phyloP scores from a whole-genome alignment of 768 basidiomycete species.

The Suillus cothurnatus region DNA sequence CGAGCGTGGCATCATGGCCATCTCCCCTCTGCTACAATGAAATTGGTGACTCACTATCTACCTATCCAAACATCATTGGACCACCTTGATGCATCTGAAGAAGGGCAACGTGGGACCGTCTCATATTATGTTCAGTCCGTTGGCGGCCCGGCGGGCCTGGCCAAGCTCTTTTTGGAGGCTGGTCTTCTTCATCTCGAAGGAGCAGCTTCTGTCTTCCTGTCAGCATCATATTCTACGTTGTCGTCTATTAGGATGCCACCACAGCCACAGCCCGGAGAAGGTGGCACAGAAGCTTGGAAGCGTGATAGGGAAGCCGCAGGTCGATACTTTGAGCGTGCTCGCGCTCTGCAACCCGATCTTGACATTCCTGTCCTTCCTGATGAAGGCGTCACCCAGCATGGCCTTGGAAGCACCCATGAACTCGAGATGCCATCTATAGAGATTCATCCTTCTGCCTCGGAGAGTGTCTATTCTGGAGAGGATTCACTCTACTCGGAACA shows the following conservation, averaged over 20 bases:
- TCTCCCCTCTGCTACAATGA: slow-evolving; percentile 75
- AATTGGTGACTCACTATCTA: slow-evolving; percentile 73
- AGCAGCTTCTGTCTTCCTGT: slow-evolving; percentile 67
- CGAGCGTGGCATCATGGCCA: slow-evolving; percentile 83
- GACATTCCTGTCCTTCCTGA: slow-evolving; percentile 71
- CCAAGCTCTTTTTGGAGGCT: slow-evolving; percentile 76
- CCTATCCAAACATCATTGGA: slow-evolving; percentile 53
- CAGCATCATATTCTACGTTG: slow-evolving; percentile 74
- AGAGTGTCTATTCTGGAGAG: slow-evolving; percentile 30
- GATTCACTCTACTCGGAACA: slow-evolving; percentile 32
- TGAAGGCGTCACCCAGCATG: slow-evolving; percentile 36
- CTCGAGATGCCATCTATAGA: slow-evolving; percentile 75
- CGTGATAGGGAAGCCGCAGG: slow-evolving; percentile 72
- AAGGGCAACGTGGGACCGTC: slow-evolving; percentile 51
- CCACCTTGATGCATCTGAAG: slow-evolving; percentile 34
- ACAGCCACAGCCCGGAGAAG: slow-evolving; percentile 50
- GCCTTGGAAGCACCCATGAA: slow-evolving; percentile 37
- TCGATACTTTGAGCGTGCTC: slow-evolving; percentile 73
- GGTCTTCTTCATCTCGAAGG: slow-evolving; percentile 84
- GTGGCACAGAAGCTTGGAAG: slow-evolving; percentile 72
- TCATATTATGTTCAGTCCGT: slow-evolving; percentile 67
- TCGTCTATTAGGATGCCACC: slow-evolving; percentile 75
- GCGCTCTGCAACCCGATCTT: slow-evolving; percentile 56
- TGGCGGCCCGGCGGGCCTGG: slow-evolving; percentile 67
- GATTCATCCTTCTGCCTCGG: slow-evolving; percentile 33